Base-by-base conservation (phyloP, 805 yeast genomes). In the Lipomyces anomalus region DNA sequence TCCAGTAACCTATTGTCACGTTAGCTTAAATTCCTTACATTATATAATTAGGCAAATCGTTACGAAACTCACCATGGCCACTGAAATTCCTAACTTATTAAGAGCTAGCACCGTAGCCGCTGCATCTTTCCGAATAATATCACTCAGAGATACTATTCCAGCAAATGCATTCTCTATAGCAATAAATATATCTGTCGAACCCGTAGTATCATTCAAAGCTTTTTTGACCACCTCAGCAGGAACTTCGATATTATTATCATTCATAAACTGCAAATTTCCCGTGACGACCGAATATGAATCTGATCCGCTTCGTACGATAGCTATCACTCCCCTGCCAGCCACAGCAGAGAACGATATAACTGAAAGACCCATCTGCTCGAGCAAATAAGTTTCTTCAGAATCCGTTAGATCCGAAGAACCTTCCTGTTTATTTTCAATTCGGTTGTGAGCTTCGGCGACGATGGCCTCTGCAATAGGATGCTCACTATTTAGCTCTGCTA, bases 391-490 rank as follows among this genome's bases (percentile, higher is more conserved):
- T 29, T 16, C 33, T 16, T 16, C 13, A 7, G 36, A 13, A n/a
- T 20, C 35, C 47, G n/a, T 40, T 52, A 5, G 42, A 52, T 6
- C 40, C 29, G 30, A 9, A 13, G 30, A 26, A 9, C 11, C 30
- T 9, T 26, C 30, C 43, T 13, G 39, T 22, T 13, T 37, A 30
- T 23, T 41, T 22, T 30, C 43, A 35, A 74, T 67, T 53, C 63
- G 63, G 9, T 62, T 65, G 11, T 9, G 11, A 9, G 30, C 30
- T 9, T 9, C 30, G 11, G 30, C 30, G 0, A 72, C 69, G 28
- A 92, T 72, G 0, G 95, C 88, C 49, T 68, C 73, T 4, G 89
- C 96, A 35, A 85, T 75, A 0, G 97, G 97, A 64, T 92, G 98
- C 63, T 88, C 95, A 49, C 89, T 82, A 40, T 73, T 72, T 4